phyloP scores from a whole-genome alignment of 2,329 filamentous ascomycete genomes.

The Exophiala mesophila region DNA sequence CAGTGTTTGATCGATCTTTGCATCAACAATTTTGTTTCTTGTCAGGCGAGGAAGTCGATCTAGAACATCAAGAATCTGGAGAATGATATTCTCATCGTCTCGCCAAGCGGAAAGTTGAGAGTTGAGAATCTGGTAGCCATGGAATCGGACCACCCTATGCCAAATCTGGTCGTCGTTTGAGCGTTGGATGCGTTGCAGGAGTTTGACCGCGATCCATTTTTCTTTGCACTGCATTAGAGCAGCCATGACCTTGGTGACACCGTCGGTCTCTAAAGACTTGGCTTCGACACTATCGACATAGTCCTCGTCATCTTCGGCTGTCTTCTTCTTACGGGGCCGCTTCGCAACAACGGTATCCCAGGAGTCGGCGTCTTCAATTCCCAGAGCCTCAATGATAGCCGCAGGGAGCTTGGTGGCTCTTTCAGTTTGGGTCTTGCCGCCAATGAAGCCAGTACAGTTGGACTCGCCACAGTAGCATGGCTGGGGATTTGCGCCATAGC shows the following conservation, averaged over 20 bases:
- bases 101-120: constrained; percentile 78
- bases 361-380: constrained; percentile 84
- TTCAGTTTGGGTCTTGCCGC: constrained; percentile 95
- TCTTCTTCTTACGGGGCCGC: constrained; percentile 93
- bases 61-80: constrained; percentile 86
- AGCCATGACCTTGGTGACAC: constrained; percentile 91
- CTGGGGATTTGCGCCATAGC: constrained; percentile 93
- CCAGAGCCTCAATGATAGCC: constrained; percentile 87
- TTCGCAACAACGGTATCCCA: constrained; percentile 80
- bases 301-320: constrained; percentile 82
- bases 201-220: constrained; percentile 97
- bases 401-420: constrained; percentile 86
- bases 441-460: constrained; percentile 94
- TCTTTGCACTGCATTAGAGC: constrained; percentile 96
- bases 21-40: constrained; percentile 93
- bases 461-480: constrained; percentile 93
- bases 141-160: constrained; percentile 88
- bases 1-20: constrained; percentile 84
- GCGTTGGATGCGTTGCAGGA: constrained; percentile 80
- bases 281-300: constrained; percentile 87
- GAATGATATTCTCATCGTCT: constrained; percentile 81
- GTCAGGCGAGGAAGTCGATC: constrained; percentile 85
- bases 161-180: constrained; percentile 82
- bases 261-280: constrained; percentile 71
- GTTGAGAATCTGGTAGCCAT: constrained; percentile 93